A percentile compares a stretch with the other conserved stretches of the same genome.
These are phyloP conservation scores for Monosporozyma aerobia DNA, from an alignment of 805 yeast species.

Conservation along the genomic window DNA sequence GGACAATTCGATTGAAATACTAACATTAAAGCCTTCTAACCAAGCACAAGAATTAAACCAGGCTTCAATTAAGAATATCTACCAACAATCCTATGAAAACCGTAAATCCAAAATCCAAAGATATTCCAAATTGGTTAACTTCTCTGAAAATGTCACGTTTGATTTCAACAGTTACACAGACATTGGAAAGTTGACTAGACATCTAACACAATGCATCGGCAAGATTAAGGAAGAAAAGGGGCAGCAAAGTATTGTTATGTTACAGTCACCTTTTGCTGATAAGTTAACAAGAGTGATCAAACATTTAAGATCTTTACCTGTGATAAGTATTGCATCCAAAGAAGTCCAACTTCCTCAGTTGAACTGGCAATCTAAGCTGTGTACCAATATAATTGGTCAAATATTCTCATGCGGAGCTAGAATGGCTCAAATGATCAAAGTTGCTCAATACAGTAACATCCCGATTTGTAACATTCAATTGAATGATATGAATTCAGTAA, in stretches of 20 bases:
- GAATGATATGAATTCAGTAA: constrained; percentile 68
- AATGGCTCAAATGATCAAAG: constrained; percentile 52
- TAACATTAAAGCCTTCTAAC: constrained; percentile 58
- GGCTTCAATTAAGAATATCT: constrained; percentile 37
- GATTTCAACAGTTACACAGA: constrained; percentile 48
- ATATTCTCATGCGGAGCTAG: constrained; percentile 66
- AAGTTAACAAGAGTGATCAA: constrained; percentile 40
- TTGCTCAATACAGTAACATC: constrained; percentile 65
- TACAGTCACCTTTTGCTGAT: constrained; percentile 61
- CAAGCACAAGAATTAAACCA: constrained; percentile 42
- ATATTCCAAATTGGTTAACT: constrained; percentile 40
- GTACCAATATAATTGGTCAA: constrained; percentile 59
- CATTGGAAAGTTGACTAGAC: constrained; percentile 45
- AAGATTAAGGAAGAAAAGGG: constrained; percentile 59
- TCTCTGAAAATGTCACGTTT: constrained; percentile 45
- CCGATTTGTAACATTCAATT: constrained; percentile 79
- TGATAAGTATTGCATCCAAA: constrained; percentile 48
- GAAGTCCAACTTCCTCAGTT: constrained; percentile 60
- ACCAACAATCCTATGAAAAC: constrained; percentile 41
- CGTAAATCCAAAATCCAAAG: constrained; percentile 39
- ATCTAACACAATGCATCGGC: constrained; percentile 44
- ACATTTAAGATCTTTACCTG: constrained; percentile 49
- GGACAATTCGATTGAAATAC: constrained; percentile 41
- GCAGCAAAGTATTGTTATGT: constrained; percentile 50
- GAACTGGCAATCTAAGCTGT: constrained; percentile 68